Conservation (phyloP, 2,329 filamentous ascomycete genomes). For the Clonostachys byssicola region DNA sequence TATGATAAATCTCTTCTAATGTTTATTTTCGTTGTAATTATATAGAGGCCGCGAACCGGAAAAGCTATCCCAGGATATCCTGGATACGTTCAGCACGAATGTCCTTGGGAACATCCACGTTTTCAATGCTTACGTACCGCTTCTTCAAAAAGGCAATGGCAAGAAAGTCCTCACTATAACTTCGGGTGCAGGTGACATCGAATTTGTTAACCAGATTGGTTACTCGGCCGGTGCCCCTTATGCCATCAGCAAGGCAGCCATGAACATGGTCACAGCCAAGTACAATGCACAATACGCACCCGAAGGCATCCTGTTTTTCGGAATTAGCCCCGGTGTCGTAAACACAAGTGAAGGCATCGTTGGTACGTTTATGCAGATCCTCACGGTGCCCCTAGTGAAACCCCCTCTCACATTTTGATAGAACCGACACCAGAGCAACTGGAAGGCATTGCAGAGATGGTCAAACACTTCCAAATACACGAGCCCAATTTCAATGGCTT, state of each 20-base stretch:
- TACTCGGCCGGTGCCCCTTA: conserved; percentile 32
- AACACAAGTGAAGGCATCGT: not conserved
- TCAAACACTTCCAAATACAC: not conserved
- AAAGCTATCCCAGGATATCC: conserved; percentile 1
- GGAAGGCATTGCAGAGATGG: not conserved
- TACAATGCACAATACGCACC: conserved; percentile 39
- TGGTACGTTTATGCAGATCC: not conserved
- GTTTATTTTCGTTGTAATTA: not conserved
- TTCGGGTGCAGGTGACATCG: conserved; percentile 37
- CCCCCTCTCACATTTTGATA: not conserved
- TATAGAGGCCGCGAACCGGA: not conserved
- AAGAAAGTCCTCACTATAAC: conserved; percentile 50
- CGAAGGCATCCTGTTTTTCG: conserved; percentile 45
- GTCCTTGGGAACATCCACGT: conserved; percentile 45
- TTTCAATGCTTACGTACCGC: conserved; percentile 45
- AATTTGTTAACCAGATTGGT: conserved; percentile 27
- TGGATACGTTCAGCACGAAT: conserved; percentile 33
- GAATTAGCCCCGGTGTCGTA: conserved; percentile 5
- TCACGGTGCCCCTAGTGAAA: not conserved
- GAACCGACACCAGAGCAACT: not conserved
- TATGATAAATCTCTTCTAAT: not conserved
- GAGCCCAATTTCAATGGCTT: conserved; percentile 2
- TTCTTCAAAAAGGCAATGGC: conserved; percentile 37
- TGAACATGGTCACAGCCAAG: conserved; percentile 44
- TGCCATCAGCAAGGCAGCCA: conserved; percentile 40